Percentiles rank a stretch among this genome's conserved stretches.
Evolutionary conservation across 2,329 filamentous ascomycete species (phyloP).

Genomic region (Ophioceras dolichostomum): DNA sequence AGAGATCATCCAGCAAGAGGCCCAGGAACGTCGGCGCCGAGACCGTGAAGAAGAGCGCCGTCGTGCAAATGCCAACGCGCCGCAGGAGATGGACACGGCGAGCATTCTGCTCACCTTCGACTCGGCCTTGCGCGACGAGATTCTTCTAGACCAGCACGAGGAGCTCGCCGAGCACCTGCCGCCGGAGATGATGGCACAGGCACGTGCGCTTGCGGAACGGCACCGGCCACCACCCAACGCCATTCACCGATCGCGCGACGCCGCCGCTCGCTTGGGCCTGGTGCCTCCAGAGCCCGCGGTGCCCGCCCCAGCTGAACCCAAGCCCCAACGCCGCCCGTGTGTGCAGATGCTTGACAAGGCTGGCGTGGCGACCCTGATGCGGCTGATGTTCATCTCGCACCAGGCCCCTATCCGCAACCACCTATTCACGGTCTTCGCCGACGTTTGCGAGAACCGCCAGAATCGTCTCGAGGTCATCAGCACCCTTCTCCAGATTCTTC

Average conservation of each 20-base stretch:
- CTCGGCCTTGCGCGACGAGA: constrained; percentile 69
- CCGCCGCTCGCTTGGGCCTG: constrained; percentile 1
- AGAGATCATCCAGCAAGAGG: constrained; percentile 85
- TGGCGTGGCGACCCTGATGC: constrained; percentile 86
- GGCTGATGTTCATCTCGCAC: constrained; percentile 96
- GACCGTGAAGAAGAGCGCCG: constrained; percentile 73
- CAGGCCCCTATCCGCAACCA: constrained; percentile 75
- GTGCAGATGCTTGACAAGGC: constrained; percentile 96
- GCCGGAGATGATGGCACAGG: constrained; percentile 76
- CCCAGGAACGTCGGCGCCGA: constrained; percentile 74
- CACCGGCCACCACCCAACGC: constrained; percentile 11
- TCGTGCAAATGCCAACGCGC: constrained; percentile 24
- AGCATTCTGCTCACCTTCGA: constrained; percentile 88
- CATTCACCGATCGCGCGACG: background rate
- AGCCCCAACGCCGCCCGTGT: constrained; percentile 64
- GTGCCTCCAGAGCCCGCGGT: no score
- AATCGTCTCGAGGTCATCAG: constrained; percentile 90
- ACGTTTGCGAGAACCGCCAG: constrained; percentile 93
- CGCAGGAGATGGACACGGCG: constrained; percentile 74
- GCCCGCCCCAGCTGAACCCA: constrained; percentile 31
- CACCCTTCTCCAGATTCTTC: constrained; percentile 81
- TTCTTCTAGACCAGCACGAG: constrained; percentile 85
- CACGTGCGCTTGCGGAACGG: constrained; percentile 52
- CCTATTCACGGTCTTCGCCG: constrained; percentile 76
- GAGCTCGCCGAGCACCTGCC: constrained; percentile 76